Base-by-base conservation (phyloP, 495 filamentous ascomycete species). In the Talaromyces proteolyticus region DNA sequence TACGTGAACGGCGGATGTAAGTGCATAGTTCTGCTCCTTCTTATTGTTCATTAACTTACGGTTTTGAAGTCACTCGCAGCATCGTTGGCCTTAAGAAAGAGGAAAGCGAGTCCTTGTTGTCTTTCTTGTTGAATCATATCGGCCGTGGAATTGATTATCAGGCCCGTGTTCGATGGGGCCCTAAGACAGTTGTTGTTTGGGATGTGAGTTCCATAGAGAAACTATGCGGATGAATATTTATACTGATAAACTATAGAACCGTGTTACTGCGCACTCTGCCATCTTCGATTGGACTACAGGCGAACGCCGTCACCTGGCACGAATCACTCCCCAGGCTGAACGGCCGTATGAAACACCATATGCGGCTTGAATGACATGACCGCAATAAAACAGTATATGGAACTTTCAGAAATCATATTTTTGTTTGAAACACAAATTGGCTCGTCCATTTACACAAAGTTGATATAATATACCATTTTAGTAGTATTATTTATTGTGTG, bases 241-340 rank as follows among this genome's bases (percentile, higher is more conserved):
- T n/a, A n/a, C n/a, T n/a, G n/a, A n/a, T n/a, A n/a, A n/a, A n/a
- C n/a, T n/a, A 29, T 50, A 77, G 74, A 92, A 94, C 64, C 78
- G 88, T 14, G 83, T 91, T 3, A 89, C 88, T 11, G 75, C 79
- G 46, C 88, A 93, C 64, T 83, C 84, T n/a, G 88, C 86, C 4
- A 69, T 88, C 25, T 61, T 89, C 16, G 89, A 91, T 63, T 94
- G 87, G 87, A 79, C 79, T 49, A 80, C 72, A 55, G 87, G 85
- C 1, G 74, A 82, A 65, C 73, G 88, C 42, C 73, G 88, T 39
- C 88, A 92, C 69, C 59, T 92, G 50, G 88, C 86, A n/a, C 72
- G 89, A 6, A 87, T 92, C 58, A 90, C 88, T 6, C 86, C 88
- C 6, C 88, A 91, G 65, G 88, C 85, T 0, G 88, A 92, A 70